phyloP scores from a whole-genome alignment of 257 asterid species.

The Nicotiana undulata region DNA sequence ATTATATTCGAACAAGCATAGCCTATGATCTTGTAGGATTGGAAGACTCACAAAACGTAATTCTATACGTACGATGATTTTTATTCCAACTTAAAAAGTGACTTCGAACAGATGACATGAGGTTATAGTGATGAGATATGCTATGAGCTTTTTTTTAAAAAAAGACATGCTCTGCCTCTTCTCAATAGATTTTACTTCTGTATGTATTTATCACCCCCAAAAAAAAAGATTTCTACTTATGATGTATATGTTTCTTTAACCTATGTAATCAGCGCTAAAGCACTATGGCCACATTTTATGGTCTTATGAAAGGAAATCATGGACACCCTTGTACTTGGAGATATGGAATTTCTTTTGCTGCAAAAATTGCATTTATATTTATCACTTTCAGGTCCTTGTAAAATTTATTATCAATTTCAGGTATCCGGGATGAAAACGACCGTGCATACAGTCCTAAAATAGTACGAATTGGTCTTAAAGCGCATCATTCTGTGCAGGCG shows the following conservation, averaged over 20 bases:
- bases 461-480: slow-evolving; percentile 87
- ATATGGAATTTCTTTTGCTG: background rate
- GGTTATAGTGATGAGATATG: background rate
- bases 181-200: background rate
- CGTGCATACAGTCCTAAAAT: slow-evolving; percentile 80
- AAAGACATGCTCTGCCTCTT: background rate
- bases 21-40: background rate
- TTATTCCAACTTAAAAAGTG: background rate
- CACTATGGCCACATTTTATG: background rate
- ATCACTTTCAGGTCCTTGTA: slow-evolving; percentile 36
- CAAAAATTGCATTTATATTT: background rate
- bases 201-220: background rate
- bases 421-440: slow-evolving; percentile 88
- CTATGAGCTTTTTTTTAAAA: background rate
- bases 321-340: background rate
- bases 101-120: background rate
- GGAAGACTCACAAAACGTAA: background rate
- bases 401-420: slow-evolving; percentile 32
- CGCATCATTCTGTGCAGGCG: slow-evolving; percentile 89
- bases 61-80: background rate
- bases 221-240: background rate
- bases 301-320: background rate
- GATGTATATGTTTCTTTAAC: background rate
- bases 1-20: background rate
- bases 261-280: background rate